These are phyloP conservation scores for Lipomyces sp. DNA, from an alignment of 805 yeast genomes.

Conservation along the genomic window DNA sequence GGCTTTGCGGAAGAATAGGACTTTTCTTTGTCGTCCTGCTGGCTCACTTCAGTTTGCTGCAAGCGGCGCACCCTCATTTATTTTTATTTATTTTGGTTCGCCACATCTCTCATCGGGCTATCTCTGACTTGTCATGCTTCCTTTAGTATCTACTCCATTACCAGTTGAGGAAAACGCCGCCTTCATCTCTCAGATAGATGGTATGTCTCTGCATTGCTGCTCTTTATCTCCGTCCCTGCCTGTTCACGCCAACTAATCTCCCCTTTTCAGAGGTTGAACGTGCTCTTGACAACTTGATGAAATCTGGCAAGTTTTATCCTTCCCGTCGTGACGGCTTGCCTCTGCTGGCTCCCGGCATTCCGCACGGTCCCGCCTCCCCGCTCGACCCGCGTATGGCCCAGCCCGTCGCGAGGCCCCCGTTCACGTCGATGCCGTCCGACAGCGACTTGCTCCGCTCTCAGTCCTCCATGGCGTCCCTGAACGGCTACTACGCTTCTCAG, in stretches of 20 bases:
- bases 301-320: conserved; percentile 31
- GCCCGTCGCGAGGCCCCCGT: conserved; percentile 24
- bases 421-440: conserved; percentile 17
- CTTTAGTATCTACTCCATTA: conserved; percentile 15
- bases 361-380: conserved; percentile 21
- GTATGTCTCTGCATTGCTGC: conserved; percentile 8
- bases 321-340: conserved; percentile 27
- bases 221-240: neutral
- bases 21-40: too few relatives aligned
- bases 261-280: conserved; percentile 26
- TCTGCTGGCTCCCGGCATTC: conserved; percentile 4
- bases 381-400: conserved; percentile 29
- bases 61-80: neutral
- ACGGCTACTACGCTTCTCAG: conserved; percentile 22
- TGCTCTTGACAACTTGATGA: conserved; percentile 30
- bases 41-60: neutral
- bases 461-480: conserved; percentile 24
- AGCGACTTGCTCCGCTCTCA: conserved; percentile 25
- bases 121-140: too few relatives aligned
- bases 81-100: neutral
- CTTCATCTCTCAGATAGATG: conserved; percentile 29
- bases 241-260: neutral
- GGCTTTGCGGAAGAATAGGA: too few relatives aligned
- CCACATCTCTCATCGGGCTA: too few relatives aligned
- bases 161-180: conserved; percentile 29